Evolutionary conservation across 148 eudicot genomes (phyloP), one percentile per base, ranked within the genome.

Genomic region (Arbutus unedo): DNA sequence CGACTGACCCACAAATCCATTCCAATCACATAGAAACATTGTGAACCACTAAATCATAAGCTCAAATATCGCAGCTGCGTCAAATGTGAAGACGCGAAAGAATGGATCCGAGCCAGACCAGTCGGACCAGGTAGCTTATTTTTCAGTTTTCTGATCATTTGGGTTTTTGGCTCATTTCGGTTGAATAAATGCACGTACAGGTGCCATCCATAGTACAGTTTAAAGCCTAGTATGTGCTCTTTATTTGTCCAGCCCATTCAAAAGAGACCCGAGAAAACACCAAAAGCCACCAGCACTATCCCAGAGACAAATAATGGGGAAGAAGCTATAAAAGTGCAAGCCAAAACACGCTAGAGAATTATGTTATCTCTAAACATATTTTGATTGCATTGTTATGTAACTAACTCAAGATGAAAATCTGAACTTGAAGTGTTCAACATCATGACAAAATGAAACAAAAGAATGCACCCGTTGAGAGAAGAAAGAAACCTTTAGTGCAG

Each of bases 401-500:
- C 54, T 23, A 59, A 18, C 44, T 21, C 54, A 60, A n/a, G 49
- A 48, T 79, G 43, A 6, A 57, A 10, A 64, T 64, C 23, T 31
- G 2, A 51, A 49, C 60, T 47, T 38, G 16, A 51, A 67, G 38
- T 50, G 60, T 31, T 68, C 49, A 16, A 67, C 60, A 49, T 71
- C 57, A 51, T 31, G 50, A 55, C n/a, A 44, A 68, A 43, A 81
- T 72, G 31, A 81, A 18, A 44, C 44, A n/a, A 8, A 73, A 71
- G 64, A 47, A 71, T 41, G 23, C 75, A n/a, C 75, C 54, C 50
- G 43, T 15, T 23, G 54, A 54, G 75, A 25, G 74, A 55, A 68
- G 76, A 66, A 77, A 79, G 85, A 76, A 86, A 97, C 99, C 99
- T 94, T 90, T 44, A 97, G 94, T 21, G 97, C 90, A 79, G 98